Percentiles rank a stretch among this genome's conserved stretches.
Evolutionary conservation across 2,329 filamentous ascomycete species (phyloP).

Genomic region (Cercospora zeae-maydis): DNA sequence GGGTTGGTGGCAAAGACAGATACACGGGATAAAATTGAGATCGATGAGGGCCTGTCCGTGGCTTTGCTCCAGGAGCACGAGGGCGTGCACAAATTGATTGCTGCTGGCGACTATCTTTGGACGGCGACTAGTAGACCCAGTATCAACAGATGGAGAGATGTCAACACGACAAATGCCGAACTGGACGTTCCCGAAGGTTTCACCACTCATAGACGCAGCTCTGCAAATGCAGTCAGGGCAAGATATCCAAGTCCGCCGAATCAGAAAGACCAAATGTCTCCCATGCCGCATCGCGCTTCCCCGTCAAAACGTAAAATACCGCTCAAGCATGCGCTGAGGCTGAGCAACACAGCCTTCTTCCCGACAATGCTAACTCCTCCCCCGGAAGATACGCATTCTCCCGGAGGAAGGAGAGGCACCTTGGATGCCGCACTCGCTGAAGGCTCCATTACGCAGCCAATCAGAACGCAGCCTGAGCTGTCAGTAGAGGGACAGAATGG

Average conservation of each 20-base stretch:
- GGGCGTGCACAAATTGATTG: constrained; percentile 63
- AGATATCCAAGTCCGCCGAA: constrained; percentile 40
- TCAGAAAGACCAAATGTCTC: background rate
- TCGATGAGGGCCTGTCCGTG: constrained; percentile 84
- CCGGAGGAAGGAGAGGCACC: constrained; percentile 59
- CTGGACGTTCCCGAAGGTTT: constrained; percentile 56
- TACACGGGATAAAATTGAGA: constrained; percentile 67
- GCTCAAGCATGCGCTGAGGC: constrained; percentile 69
- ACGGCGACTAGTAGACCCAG: constrained; percentile 85
- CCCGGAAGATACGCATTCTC: constrained; percentile 12
- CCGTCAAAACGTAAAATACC: constrained; percentile 63
- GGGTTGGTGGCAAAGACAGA: constrained; percentile 97
- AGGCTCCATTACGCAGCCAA: constrained; percentile 36
- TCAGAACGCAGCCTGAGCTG: constrained; percentile 46
- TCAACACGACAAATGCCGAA: constrained; percentile 71
- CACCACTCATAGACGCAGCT: constrained; percentile 54
- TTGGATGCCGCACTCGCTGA: constrained; percentile 21
- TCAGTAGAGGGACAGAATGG: constrained; percentile 90
- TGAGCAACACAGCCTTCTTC: constrained; percentile 81
- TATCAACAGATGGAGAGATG: constrained; percentile 85
- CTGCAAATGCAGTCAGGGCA: constrained; percentile 40
- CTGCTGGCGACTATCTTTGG: constrained; percentile 75
- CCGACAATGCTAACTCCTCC: constrained; percentile 52
- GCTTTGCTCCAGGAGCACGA: constrained; percentile 92
- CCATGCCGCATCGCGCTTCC: background rate